These are phyloP conservation scores for Neltuma alba DNA, from an alignment of 306 rosid genomes.

Conservation along the genomic window DNA sequence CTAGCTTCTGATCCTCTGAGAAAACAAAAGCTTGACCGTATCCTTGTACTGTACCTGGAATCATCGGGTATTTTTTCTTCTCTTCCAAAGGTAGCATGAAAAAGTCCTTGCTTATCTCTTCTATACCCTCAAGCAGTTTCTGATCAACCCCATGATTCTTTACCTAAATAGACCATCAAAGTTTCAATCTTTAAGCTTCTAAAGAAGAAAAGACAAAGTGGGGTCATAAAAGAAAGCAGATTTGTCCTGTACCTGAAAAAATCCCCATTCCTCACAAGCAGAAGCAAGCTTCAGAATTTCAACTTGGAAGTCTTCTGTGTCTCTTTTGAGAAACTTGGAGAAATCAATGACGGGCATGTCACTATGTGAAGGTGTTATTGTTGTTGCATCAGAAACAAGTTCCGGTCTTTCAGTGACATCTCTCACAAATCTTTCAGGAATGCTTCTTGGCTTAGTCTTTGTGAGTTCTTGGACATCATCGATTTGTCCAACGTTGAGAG, in stretches of 20 bases:
- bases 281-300: constrained; percentile 61
- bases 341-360: constrained; percentile 78
- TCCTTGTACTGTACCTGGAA: constrained; percentile 91
- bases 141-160: constrained; percentile 78
- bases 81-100: constrained; percentile 91
- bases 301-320: constrained; percentile 45
- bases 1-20: constrained; percentile 95
- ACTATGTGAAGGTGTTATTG: constrained; percentile 33
- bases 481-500: constrained; percentile 74
- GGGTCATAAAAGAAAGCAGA: neutral
- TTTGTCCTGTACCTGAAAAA: constrained; percentile 76
- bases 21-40: constrained; percentile 97
- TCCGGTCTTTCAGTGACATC: constrained; percentile 62
- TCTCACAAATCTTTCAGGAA: constrained; percentile 92
- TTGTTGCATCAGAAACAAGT: neutral
- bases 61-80: constrained; percentile 85
- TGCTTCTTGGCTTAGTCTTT: constrained; percentile 58
- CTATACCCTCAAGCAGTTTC: constrained; percentile 65
- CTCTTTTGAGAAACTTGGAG: constrained; percentile 61
- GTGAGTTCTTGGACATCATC: constrained; percentile 96
- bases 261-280: constrained; percentile 92
- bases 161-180: constrained; percentile 49
- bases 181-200: neutral
- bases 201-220: neutral
- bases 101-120: constrained; percentile 69